Evolutionary conservation across 768 basidiomycete genomes (phyloP).

Genomic region (Lentinula aciculospora): DNA sequence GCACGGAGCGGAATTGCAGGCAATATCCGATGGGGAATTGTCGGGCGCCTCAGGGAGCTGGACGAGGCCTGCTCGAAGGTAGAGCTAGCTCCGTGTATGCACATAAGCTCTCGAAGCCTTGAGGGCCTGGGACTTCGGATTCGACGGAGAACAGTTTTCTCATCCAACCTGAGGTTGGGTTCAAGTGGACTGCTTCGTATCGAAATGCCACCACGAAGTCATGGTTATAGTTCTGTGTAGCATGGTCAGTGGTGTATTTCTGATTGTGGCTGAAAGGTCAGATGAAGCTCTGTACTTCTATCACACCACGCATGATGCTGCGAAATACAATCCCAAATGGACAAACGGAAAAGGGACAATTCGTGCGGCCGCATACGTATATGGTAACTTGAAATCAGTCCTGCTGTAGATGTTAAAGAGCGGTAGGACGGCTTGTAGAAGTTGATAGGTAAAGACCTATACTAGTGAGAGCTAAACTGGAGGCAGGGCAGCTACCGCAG

Average conservation of each 20-base stretch:
- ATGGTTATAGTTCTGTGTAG: neutral
- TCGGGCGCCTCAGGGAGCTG: neutral
- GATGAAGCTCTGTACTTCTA: neutral
- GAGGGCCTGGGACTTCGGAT: conserved; percentile 5
- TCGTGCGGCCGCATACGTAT: neutral
- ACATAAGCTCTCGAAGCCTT: neutral
- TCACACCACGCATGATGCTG: neutral
- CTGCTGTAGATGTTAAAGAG: neutral
- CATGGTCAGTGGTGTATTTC: neutral
- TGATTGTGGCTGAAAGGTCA: conserved; percentile 5
- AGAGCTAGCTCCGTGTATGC: neutral
- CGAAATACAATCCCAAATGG: neutral
- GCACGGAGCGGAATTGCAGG: neutral
- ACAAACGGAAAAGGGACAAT: neutral
- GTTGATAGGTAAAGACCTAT: no score
- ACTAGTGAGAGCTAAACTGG: no score
- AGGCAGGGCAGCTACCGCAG: neutral
- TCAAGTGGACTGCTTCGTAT: neutral
- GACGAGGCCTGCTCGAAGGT: neutral
- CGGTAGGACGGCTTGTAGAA: neutral
- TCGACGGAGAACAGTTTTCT: neutral
- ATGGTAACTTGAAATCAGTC: neutral
- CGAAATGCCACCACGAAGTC: neutral
- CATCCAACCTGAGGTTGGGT: neutral
- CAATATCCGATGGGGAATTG: neutral